Evolutionary conservation across 257 asterid species (phyloP).

Genomic region (Plectranthus barbatus): DNA sequence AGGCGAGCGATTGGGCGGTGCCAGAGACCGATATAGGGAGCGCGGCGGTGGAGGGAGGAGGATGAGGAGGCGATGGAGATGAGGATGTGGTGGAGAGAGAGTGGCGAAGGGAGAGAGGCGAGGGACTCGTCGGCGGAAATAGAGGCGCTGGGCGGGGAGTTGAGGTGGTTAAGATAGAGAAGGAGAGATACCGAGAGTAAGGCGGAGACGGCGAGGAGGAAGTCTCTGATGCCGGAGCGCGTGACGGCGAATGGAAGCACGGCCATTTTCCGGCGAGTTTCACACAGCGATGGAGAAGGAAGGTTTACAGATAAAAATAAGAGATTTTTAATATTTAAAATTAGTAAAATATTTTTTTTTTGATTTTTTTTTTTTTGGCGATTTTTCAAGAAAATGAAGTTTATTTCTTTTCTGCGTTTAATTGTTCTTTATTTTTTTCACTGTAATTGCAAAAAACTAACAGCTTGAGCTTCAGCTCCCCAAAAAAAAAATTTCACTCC

Average conservation of each 20-base stretch:
- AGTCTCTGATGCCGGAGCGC: conserved; percentile 33
- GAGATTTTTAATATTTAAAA: too few species aligned
- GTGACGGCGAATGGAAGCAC: conserved; percentile 22
- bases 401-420: too few species aligned
- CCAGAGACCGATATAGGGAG: conserved; percentile 58
- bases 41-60: conserved; percentile 46
- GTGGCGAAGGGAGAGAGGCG: conserved; percentile 9
- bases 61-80: conserved; percentile 64
- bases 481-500: background rate
- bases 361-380: too few species aligned
- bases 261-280: conserved; percentile 22
- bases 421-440: too few species aligned
- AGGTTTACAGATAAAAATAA: background rate
- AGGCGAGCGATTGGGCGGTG: conserved; percentile 46
- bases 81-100: conserved; percentile 35
- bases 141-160: conserved; percentile 17
- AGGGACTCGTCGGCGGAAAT: conserved; percentile 13
- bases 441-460: too few species aligned
- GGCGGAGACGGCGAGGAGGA: conserved; percentile 47
- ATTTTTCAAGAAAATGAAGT: too few species aligned
- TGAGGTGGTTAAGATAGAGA: conserved; percentile 35
- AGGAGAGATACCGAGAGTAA: conserved; percentile 38
- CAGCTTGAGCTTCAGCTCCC: background rate
- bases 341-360: too few species aligned
- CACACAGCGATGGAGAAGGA: background rate